Conservation (phyloP, 768 basidiomycete genomes). For the Tulasnella sp. region DNA sequence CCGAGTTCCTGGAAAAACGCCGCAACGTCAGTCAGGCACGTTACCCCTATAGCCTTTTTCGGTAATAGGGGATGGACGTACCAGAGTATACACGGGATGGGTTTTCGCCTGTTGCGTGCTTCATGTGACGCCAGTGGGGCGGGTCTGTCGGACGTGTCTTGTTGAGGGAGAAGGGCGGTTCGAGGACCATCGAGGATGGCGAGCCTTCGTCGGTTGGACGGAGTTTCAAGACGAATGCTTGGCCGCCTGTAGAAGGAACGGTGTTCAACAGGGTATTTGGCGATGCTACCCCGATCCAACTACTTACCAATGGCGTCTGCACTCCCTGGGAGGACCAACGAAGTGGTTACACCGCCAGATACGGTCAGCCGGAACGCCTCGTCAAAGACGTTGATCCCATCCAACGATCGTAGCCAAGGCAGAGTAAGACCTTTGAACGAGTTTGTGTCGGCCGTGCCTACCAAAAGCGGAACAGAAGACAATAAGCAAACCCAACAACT, state of each 20-base stretch:
- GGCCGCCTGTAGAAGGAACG: conserved; percentile 40
- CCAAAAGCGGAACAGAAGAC: conserved; percentile 26
- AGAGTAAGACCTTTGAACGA: conserved; percentile 54
- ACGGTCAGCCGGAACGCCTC: conserved; percentile 57
- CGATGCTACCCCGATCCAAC: neutral
- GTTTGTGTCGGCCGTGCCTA: conserved; percentile 45
- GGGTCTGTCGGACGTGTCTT: conserved; percentile 34
- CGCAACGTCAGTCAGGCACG: neutral
- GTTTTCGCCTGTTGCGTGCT: conserved; percentile 45
- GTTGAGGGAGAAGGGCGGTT: conserved; percentile 49
- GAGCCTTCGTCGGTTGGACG: conserved; percentile 59
- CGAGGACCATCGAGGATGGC: conserved; percentile 53
- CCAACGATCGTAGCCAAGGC: conserved; percentile 68
- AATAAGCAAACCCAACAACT: too few relatives aligned
- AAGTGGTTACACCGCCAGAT: conserved; percentile 80
- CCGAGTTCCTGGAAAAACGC: conserved; percentile 29
- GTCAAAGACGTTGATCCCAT: conserved; percentile 81
- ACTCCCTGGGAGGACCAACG: conserved; percentile 57
- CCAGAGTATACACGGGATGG: conserved; percentile 27
- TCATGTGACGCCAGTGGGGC: conserved; percentile 66
- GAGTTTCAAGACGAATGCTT: conserved; percentile 66
- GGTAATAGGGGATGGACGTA: neutral
- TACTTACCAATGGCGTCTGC: conserved; percentile 55
- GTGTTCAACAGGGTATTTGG: neutral
- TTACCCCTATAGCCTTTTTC: neutral